Percentiles rank a stretch among this genome's conserved stretches.
Conservation (phyloP, 2,329 filamentous ascomycete species). For the Curvularia hawaiiensis region DNA sequence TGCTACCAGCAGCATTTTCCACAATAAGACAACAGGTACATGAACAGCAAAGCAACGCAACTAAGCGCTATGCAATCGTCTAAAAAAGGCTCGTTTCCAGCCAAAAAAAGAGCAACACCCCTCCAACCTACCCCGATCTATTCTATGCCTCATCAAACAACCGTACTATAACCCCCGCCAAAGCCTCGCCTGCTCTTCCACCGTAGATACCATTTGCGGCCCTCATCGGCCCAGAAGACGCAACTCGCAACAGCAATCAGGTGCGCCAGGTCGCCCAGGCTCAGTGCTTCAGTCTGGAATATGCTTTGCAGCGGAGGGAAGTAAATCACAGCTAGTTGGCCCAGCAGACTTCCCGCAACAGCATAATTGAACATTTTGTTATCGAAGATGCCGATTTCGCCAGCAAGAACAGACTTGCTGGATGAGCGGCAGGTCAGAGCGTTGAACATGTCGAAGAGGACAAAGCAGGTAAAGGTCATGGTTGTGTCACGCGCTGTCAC, state of each 20-base stretch:
- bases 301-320: slow-evolving; percentile 91
- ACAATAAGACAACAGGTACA: background rate
- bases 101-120: background rate
- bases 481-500: slow-evolving; percentile 95
- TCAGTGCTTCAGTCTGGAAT: slow-evolving; percentile 91
- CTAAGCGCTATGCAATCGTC: background rate
- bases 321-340: slow-evolving; percentile 91
- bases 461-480: slow-evolving; percentile 99
- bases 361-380: slow-evolving; percentile 98
- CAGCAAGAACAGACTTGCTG: slow-evolving; percentile 83
- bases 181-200: slow-evolving; percentile 45
- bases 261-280: slow-evolving; percentile 72
- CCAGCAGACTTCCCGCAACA: slow-evolving; percentile 80
- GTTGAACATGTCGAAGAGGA: slow-evolving; percentile 99
- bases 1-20: background rate
- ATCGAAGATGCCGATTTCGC: slow-evolving; percentile 79
- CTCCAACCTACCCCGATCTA: background rate
- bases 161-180: slow-evolving; percentile 46
- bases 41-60: background rate
- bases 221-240: slow-evolving; percentile 95
- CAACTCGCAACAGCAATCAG: slow-evolving; percentile 79
- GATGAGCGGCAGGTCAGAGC: slow-evolving; percentile 91
- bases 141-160: slow-evolving; percentile 36
- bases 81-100: background rate
- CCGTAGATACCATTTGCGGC: slow-evolving; percentile 70